Evolutionary conservation across 768 basidiomycete species (phyloP).

Genomic region (Hypholoma fasciculare): DNA sequence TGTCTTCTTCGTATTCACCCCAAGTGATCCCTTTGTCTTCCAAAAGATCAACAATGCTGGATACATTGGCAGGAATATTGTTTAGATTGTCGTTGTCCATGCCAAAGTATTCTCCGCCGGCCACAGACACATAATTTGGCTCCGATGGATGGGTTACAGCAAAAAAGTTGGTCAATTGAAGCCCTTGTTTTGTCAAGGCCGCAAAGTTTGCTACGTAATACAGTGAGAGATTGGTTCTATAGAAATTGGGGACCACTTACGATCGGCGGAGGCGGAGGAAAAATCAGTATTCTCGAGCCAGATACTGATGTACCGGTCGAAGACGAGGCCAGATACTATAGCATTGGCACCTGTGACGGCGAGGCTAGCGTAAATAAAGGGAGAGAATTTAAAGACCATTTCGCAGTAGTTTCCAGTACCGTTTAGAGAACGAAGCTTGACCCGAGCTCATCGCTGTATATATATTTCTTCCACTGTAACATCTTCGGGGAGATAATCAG

Average conservation of each 20-base stretch:
- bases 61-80: constrained; percentile 45
- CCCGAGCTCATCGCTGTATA: no score
- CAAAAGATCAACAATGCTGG: constrained; percentile 59
- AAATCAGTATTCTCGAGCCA: constrained; percentile 70
- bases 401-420: not conserved
- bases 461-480: no score
- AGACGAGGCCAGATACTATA: constrained; percentile 23
- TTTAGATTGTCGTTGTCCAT: constrained; percentile 41
- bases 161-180: constrained; percentile 46
- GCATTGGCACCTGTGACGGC: not conserved
- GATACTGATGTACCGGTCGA: constrained; percentile 36
- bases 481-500: not conserved
- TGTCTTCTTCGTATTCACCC: constrained; percentile 63
- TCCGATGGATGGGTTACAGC: constrained; percentile 59
- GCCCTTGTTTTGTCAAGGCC: constrained; percentile 47
- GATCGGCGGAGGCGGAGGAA: constrained; percentile 23
- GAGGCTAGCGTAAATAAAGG: not conserved
- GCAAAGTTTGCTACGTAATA: constrained; percentile 22
- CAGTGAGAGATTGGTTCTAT: not conserved
- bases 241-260: constrained; percentile 5
- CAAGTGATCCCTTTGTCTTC: constrained; percentile 59
- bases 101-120: constrained; percentile 57
- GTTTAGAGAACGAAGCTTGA: not conserved
- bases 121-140: constrained; percentile 56
- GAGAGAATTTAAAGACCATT: not conserved